These are phyloP conservation scores for Trichophyton verrucosum DNA, from an alignment of 2,329 filamentous ascomycete species.

Conservation along the genomic window DNA sequence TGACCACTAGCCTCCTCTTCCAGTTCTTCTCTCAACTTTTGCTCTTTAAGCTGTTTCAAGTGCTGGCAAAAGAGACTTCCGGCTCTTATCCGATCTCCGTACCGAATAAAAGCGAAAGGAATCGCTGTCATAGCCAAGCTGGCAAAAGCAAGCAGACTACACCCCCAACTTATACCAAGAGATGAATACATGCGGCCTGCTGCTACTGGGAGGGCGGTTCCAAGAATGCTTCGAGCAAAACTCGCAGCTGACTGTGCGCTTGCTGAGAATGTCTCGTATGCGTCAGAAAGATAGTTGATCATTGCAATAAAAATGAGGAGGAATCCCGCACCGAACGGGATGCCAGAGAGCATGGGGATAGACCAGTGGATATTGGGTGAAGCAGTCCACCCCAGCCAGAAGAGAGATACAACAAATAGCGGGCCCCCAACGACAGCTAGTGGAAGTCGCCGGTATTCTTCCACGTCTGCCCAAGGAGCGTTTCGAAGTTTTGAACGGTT, in stretches of 20 bases:
- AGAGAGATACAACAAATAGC: conserved; percentile 30
- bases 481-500: conserved; percentile 38
- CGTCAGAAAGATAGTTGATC: conserved; percentile 53
- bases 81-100: conserved; percentile 27
- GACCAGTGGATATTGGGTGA: conserved; percentile 25
- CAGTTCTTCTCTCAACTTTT: conserved; percentile 22
- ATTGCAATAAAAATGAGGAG: conserved; percentile 52
- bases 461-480: conserved; percentile 42
- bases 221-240: conserved; percentile 41
- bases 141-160: conserved; percentile 31
- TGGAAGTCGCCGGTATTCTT: conserved; percentile 52
- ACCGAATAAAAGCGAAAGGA: conserved; percentile 34
- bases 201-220: conserved; percentile 47
- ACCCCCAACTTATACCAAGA: conserved; percentile 34
- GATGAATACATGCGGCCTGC: conserved; percentile 31
- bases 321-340: conserved; percentile 51
- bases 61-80: conserved; percentile 34
- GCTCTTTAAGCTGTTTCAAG: conserved; percentile 16
- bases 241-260: conserved; percentile 44
- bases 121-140: conserved; percentile 28
- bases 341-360: conserved; percentile 46
- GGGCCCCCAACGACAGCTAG: conserved; percentile 61
- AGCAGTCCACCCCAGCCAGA: conserved; percentile 30
- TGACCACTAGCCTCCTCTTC: conserved; percentile 15
- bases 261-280: conserved; percentile 54